Base-by-base conservation (phyloP, 495 filamentous ascomycete genomes). In the Durotheca rogersii region DNA sequence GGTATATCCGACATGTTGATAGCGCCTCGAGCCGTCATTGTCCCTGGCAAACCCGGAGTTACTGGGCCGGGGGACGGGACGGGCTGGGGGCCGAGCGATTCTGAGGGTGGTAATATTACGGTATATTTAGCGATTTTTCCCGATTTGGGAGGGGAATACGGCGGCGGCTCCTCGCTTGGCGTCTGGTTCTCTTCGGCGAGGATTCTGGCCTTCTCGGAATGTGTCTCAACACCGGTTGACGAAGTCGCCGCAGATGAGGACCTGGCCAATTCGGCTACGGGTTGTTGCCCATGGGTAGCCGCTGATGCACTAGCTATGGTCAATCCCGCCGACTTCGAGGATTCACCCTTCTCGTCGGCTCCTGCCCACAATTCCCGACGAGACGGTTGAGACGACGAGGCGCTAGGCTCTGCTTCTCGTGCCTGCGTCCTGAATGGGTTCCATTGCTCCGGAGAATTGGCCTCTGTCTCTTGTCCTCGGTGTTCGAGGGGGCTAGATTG, bases 21-120 rank as follows among this genome's bases (percentile, higher is more conserved):
- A 11, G 66, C 74, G 15, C 73, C 63, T 43, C 76, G 73, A 0
- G 73, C 73, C 9, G 70, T 73, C 70, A 76, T 76, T 3, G 72
- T 73, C 11, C 65, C 63, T 6, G 72, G 48, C n/a, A 74, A 30
- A 1, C 67, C 67, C 1, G 69, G 67, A 1, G 72, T 70, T 9
- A 70, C 53, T 3, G 70, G 71, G 0, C 71, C 69, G 0, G 74
- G 74, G 17, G 74, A 74, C 0, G 71, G 72, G n/a, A 73, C 66
- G 23, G 66, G 69, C 44, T 71, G 62, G 15, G 60, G 20, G 51
- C 51, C 64, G 20, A 68, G 47, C 0, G 60, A 59, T 23, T 72
- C 65, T 6, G 58, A 53, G 1, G 69, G 63, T 9, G 72, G 72
- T 31, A 72, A 64, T 29, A 73, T 62, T 4, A 66, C 67, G 10